These are phyloP conservation scores for Botrytis pseudocinerea DNA, from an alignment of 2,329 filamentous ascomycete genomes.

Conservation along the genomic window DNA sequence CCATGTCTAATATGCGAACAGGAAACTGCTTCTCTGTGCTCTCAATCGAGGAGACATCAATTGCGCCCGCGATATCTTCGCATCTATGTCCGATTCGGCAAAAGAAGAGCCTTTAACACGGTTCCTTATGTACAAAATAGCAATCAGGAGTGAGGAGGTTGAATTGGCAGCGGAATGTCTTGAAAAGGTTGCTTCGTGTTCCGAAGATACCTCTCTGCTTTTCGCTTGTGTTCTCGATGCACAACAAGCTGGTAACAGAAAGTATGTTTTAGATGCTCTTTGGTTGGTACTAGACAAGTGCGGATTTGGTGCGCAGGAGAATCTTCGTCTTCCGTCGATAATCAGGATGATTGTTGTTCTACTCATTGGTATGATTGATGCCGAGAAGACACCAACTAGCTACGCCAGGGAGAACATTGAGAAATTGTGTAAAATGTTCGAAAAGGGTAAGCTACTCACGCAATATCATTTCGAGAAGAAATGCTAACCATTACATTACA, in stretches of 20 bases:
- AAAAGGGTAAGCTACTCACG: slow-evolving; percentile 45
- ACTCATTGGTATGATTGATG: slow-evolving; percentile 47
- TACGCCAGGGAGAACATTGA: slow-evolving; percentile 36
- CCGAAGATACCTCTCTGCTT: slow-evolving; percentile 62
- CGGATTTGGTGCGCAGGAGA: slow-evolving; percentile 48
- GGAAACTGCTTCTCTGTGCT: slow-evolving; percentile 72
- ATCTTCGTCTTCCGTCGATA: slow-evolving; percentile 62
- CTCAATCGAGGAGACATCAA: slow-evolving; percentile 58
- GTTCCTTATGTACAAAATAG: slow-evolving; percentile 75
- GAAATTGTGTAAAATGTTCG: slow-evolving; percentile 58
- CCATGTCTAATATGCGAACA: slow-evolving; percentile 40
- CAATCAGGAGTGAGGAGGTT: slow-evolving; percentile 59
- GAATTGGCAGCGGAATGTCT: slow-evolving; percentile 65
- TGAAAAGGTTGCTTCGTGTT: slow-evolving; percentile 53
- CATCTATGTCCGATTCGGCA: slow-evolving; percentile 57
- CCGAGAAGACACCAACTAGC: slow-evolving; percentile 7
- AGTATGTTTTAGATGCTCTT: slow-evolving; percentile 59
- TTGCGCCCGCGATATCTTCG: slow-evolving; percentile 56
- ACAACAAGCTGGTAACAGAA: slow-evolving; percentile 62
- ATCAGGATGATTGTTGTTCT: slow-evolving; percentile 61
- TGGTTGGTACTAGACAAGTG: slow-evolving; percentile 60
- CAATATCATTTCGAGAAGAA: background rate
- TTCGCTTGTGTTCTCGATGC: slow-evolving; percentile 82
- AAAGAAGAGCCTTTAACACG: slow-evolving; percentile 64
- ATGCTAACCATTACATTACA: slow-evolving; percentile 29